Percentiles rank a stretch among this genome's conserved stretches.
phyloP scores from a whole-genome alignment of 1,139 yeast species.

The Suhomyces yuchorum region DNA sequence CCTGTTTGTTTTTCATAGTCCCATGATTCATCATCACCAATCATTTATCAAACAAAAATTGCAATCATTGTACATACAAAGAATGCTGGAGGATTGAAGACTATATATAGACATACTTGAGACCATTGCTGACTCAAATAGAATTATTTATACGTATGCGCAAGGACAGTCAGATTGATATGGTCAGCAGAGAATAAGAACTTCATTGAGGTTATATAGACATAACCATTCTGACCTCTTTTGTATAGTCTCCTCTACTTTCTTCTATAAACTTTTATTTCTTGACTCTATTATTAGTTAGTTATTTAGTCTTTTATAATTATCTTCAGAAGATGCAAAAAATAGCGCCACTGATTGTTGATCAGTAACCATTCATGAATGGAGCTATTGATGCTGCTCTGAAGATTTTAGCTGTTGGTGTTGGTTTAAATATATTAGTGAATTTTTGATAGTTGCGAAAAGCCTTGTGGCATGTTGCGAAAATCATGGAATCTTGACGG shows the following conservation, averaged over 20 bases:
- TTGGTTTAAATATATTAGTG: conserved; percentile 3
- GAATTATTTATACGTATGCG: conserved; percentile 12
- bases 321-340: conserved; percentile 13
- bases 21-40: conserved; percentile 2
- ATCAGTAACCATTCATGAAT: conserved; percentile 6
- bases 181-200: conserved; percentile 1
- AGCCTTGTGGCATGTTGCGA: not conserved
- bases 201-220: conserved; percentile 9
- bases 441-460: conserved; percentile 4
- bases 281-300: conserved; percentile 19
- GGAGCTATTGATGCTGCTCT: conserved; percentile 12
- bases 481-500: not conserved
- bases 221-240: conserved; percentile 7
- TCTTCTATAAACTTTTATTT: conserved; percentile 16
- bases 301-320: conserved; percentile 17
- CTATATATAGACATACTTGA: conserved; percentile 12
- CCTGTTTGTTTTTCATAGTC: conserved; percentile 10
- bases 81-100: conserved; percentile 11
- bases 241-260: conserved; percentile 8
- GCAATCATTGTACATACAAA: conserved; percentile 14
- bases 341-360: conserved; percentile 10
- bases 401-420: conserved; percentile 3
- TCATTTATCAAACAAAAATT: conserved; percentile 5
- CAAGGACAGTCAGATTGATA: conserved; percentile 5
- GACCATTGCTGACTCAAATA: conserved; percentile 8